A percentile compares a stretch with the other conserved stretches of the same genome.
Conservation (phyloP, 106 monocot genomes). For the Narthecium ossifragum region DNA sequence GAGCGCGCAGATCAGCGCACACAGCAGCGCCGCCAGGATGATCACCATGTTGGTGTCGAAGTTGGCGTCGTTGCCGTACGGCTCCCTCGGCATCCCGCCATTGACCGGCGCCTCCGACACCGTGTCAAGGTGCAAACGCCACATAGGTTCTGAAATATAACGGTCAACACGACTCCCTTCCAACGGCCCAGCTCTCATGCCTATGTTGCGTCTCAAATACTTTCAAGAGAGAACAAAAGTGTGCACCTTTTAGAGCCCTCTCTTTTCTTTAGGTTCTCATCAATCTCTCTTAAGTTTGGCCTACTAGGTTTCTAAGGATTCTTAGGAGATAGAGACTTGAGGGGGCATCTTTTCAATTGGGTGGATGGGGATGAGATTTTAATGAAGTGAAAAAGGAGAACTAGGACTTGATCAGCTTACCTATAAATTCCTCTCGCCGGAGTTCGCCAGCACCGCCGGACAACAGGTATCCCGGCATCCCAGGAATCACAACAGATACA, state of each 20-base stretch:
- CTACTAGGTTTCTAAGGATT: background rate
- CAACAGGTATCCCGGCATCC: background rate
- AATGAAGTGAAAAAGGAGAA: no score
- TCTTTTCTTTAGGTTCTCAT: no score
- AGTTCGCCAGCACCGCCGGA: background rate
- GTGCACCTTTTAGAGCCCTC: no score
- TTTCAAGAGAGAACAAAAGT: no score
- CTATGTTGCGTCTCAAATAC: no score
- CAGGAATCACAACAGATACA: constrained; percentile 1
- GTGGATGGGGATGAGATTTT: no score
- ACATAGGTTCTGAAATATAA: constrained; percentile 21
- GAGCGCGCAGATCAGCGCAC: constrained; percentile 42
- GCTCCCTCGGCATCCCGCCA: constrained; percentile 4
- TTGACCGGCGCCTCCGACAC: constrained; percentile 1
- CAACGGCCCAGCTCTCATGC: no score
- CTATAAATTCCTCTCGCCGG: no score
- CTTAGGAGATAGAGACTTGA: background rate
- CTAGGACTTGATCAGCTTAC: background rate
- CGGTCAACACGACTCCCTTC: no score
- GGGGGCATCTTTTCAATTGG: background rate
- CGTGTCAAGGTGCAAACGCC: constrained; percentile 2
- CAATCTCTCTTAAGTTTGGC: no score
- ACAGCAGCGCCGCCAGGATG: constrained; percentile 52
- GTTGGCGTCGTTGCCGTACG: constrained; percentile 25
- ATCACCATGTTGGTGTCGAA: constrained; percentile 68